These are phyloP conservation scores for Aureoboletus auriporus DNA, from an alignment of 768 basidiomycete genomes.

Conservation along the genomic window DNA sequence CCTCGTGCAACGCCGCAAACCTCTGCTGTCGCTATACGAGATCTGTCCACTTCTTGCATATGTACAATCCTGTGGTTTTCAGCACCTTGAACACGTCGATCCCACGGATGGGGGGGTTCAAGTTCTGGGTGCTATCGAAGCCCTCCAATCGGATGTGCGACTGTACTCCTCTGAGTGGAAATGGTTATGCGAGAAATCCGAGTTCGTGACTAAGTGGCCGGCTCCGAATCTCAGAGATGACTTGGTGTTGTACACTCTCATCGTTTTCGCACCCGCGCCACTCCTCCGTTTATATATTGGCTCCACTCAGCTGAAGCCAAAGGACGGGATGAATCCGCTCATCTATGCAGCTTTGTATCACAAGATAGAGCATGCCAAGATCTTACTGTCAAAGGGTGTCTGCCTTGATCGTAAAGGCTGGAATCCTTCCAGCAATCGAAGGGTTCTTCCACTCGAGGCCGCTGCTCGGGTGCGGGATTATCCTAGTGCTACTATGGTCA, in stretches of 20 bases:
- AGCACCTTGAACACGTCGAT: conserved; percentile 1
- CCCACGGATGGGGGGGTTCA: too few relatives aligned
- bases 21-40: not conserved
- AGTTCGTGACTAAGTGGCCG: not conserved
- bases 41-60: conserved; percentile 6
- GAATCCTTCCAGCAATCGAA: too few relatives aligned
- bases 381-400: not conserved
- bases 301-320: not conserved
- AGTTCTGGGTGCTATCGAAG: not conserved
- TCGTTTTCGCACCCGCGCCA: not conserved
- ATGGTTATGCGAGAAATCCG: not conserved
- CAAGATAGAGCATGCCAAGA: not conserved
- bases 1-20: not conserved
- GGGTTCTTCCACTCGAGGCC: conserved; percentile 3
- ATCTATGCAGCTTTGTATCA: not conserved
- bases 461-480: not conserved
- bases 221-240: not conserved
- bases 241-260: not conserved
- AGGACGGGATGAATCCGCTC: conserved; percentile 2
- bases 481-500: not conserved
- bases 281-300: not conserved
- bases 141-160: not conserved
- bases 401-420: not conserved
- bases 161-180: conserved; percentile 3
- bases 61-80: not conserved